Base-by-base conservation (phyloP, 179 eudicot genomes). In the Sideroxylon spinosum region DNA sequence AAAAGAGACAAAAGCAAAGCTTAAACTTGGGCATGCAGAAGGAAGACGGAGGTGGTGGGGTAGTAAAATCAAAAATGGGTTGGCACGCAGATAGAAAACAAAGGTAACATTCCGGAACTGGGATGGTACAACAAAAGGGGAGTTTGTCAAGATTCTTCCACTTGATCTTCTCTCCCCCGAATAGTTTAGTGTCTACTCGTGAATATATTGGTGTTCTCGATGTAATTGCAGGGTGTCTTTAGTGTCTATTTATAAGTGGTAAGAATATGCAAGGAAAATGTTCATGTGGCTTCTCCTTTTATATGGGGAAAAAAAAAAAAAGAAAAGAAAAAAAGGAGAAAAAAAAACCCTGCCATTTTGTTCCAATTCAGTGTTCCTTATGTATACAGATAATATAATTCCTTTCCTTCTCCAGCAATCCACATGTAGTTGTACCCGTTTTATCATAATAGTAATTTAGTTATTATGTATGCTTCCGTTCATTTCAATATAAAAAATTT, bases 41-140 rank as follows among this genome's bases (percentile, higher is more conserved):
- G 65, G 81, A 56, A 82, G 85, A 8, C 75, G 90, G 74, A 94
- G 86, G 80, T 93, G 97, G 97, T 94, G 97, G 92, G 92, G 88
- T 71, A 88, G 82, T 79, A 90, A 80, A 59, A 87, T 69, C 60
- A 87, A 62, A 56, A 59, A 81, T 77, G 5, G 57, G 23, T 37
- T 37, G 44, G 28, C 49, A n/a, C 44, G 50, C 74, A 57, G 53
- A 44, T 23, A 19, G 48, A 6, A 44, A 56, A 61, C 71, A 37
- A 44, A 65, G 20, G 68, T 37, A 60, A 48, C 10, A 25, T 49
- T 65, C 44, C 52, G 16, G 48, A 19, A 9, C 12, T 49, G 19
- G 66, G 49, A 65, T 65, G 71, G 28, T 17, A n/a, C 52, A 50
- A 65, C 55, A 65, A 61, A 55, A 26, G 37, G 79, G 77, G 83